These are phyloP conservation scores for Carnegiea gigantea DNA, from an alignment of 179 eudicot genomes.

Conservation along the genomic window DNA sequence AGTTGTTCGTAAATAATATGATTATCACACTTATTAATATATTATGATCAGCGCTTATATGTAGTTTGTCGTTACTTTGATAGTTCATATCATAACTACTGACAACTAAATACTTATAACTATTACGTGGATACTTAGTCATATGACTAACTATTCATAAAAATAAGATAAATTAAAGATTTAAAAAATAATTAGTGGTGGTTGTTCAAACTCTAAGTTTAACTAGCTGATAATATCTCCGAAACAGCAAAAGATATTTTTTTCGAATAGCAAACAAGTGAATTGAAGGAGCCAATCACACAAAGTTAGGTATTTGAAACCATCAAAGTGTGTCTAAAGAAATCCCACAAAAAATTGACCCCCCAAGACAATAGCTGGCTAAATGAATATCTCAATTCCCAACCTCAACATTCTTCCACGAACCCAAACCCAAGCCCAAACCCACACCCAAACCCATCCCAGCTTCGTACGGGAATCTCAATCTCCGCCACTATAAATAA, in stretches of 20 bases:
- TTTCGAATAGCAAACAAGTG: not conserved
- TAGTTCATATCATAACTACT: no score
- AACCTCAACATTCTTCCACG: not conserved
- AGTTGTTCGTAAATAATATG: no score
- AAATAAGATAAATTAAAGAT: no score
- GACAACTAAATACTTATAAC: no score
- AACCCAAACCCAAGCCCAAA: not conserved
- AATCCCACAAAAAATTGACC: conserved; percentile 7
- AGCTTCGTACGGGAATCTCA: not conserved
- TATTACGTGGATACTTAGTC: no score
- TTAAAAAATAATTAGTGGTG: not conserved
- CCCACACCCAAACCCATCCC: not conserved
- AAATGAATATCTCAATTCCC: not conserved
- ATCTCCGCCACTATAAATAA: not conserved
- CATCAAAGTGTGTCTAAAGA: not conserved
- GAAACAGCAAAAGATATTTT: not conserved
- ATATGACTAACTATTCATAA: no score
- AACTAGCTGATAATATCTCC: not conserved
- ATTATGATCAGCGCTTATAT: no score
- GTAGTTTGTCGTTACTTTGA: no score
- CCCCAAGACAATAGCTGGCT: not conserved
- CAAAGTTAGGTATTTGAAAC: not conserved
- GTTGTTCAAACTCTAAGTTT: not conserved
- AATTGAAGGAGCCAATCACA: not conserved
- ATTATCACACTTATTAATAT: no score